These are phyloP conservation scores for Magnusiomyces paraingens DNA, from an alignment of 1,139 yeast species.

Conservation along the genomic window DNA sequence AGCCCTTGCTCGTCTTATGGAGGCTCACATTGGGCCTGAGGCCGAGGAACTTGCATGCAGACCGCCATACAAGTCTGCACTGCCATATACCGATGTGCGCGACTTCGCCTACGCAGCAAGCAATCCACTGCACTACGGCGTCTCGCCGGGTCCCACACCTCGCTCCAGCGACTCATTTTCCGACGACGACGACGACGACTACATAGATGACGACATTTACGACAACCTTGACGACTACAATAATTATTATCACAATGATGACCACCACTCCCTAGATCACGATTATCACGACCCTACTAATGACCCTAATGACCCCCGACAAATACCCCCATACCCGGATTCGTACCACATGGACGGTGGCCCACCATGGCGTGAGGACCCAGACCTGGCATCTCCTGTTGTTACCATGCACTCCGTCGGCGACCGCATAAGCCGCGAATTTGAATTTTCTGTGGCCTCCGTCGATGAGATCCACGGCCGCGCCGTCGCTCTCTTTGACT, in stretches of 20 bases:
- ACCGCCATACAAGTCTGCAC: constrained; percentile 30
- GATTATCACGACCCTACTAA: not conserved
- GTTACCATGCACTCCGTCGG: constrained; percentile 25
- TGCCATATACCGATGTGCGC: constrained; percentile 43
- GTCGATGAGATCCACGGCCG: constrained; percentile 46
- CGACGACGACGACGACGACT: not conserved
- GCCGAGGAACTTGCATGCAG: too few species aligned
- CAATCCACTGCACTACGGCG: constrained; percentile 64
- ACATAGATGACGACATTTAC: not conserved
- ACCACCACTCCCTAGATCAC: not conserved
- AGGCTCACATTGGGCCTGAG: constrained; percentile 3
- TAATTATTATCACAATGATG: not conserved
- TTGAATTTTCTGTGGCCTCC: constrained; percentile 30
- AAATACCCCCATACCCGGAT: constrained; percentile 10
- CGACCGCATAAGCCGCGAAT: constrained; percentile 29
- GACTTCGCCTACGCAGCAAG: constrained; percentile 72
- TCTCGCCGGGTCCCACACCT: constrained; percentile 20
- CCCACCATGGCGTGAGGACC: constrained; percentile 33
- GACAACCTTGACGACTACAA: not conserved
- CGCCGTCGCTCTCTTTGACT: constrained; percentile 85
- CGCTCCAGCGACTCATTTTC: not conserved
- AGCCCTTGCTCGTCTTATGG: not conserved
- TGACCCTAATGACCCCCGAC: not conserved
- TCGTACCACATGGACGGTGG: constrained; percentile 25
- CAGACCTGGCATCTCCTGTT: constrained; percentile 27